Evolutionary conservation across 179 eudicot genomes (phyloP), one percentile per base, ranked within the genome.

Genomic region (Heliamphora ciliata): DNA sequence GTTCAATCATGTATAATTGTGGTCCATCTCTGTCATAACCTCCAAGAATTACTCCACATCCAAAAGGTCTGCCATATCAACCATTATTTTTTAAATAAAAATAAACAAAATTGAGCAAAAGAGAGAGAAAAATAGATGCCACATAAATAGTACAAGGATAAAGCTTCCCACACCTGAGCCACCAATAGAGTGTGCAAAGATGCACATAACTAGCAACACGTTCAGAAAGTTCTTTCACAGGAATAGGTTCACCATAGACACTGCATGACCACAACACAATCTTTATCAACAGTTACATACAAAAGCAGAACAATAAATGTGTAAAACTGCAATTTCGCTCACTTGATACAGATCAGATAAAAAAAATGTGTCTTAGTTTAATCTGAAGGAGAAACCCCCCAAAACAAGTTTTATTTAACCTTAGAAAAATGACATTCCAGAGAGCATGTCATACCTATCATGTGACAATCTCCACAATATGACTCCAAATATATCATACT

Each of bases 11-110:
- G 88, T 94, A 96, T 55, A 96, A 80, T 82, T 92, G 94, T 44
- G 99, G 99, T 72, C 96, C 99, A 75, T 94, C 99, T 87, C 96
- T 91, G 83, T 96, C 99, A 87, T 94, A 96, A 72, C 99, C 99
- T 80, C 98, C 98, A 86, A 96, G 91, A 84, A 92, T 94, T 40
- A 94, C 97, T 85, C 94, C 99, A 84, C 92, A 88, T 17, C 97
- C 99, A 84, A 91, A 91, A 85, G 97, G 97, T 83, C 97, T 93
- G 94, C 54, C 82, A 67, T 81, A 82, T 52, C 10, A 80, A 77
- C 0, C 76, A 71, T 69, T 10, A 21, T 75, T 47, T 56, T 63
- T 8, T 71, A 18, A 78, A 79, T 1, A 58, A 73, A 79, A 40
- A n/a, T n/a, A 59, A 2, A 21, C 40, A 8, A 63, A 18, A 4